Percentiles rank a stretch among this genome's conserved stretches.
Conservation (phyloP, 2,329 filamentous ascomycete species). For the Penicillium sp. region DNA sequence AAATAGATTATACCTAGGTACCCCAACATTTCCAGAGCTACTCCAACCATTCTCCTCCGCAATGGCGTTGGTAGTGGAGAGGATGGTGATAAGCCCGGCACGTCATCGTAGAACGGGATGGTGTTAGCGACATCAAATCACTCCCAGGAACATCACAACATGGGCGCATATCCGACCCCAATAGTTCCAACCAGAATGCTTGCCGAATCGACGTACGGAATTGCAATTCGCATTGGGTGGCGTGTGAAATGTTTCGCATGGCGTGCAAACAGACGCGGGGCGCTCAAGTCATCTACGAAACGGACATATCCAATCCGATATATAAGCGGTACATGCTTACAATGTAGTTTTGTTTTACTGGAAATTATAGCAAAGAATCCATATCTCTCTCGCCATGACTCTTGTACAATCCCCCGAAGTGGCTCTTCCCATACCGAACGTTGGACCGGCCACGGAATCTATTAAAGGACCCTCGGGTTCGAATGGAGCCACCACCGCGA, state of each 20-base stretch:
- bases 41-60: constrained; percentile 4
- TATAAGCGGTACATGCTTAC: not conserved
- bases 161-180: not conserved
- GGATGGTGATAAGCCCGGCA: constrained; percentile 16
- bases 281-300: constrained; percentile 5
- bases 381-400: constrained; percentile 8
- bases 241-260: constrained; percentile 19
- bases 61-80: constrained; percentile 24
- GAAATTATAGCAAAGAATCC: not conserved
- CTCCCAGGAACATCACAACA: constrained; percentile 1
- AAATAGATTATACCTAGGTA: not conserved
- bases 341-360: not conserved
- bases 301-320: not conserved
- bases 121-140: constrained; percentile 22
- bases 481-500: constrained; percentile 6
- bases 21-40: not conserved
- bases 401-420: constrained; percentile 13
- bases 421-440: constrained; percentile 5
- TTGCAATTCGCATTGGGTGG: constrained; percentile 4
- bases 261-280: constrained; percentile 15
- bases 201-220: not conserved
- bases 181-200: not conserved
- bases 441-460: constrained; percentile 6
- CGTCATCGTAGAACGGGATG: constrained; percentile 25
- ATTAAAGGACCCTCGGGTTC: constrained; percentile 11